Base-by-base conservation (phyloP, 2,329 filamentous ascomycete genomes). In the Aureobasidium leucospermi region DNA sequence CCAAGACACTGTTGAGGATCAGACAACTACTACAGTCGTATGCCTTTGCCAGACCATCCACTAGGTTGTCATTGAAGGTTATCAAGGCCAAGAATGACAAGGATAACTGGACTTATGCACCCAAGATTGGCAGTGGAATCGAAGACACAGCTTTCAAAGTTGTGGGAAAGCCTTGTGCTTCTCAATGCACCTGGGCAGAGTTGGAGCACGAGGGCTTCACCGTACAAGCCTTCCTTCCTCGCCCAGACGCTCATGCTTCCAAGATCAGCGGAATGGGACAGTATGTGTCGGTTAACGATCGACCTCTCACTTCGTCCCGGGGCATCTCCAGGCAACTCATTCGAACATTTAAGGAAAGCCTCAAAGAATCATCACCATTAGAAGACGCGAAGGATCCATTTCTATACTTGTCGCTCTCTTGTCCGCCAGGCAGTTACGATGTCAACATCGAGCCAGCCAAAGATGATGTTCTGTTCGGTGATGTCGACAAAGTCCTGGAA, bases 401-500 rank as follows among this genome's bases (percentile, higher is more conserved):
- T 67, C 71, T 90, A 42, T 78, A 78, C 42, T 71, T 92, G 39
- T 81, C 84, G 60, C 83, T 92, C 32, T 69, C 69, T 13, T 91
- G 87, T 66, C 79, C 83, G 0, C 68, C 74, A 1, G 78, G 79
- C 31, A 85, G 77, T 60, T 92, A 92, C 66, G 88, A 92, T 71
- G 76, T 80, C 1, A 92, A 91, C 64, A 72, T 91, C 6, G 84
- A 90, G 61, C 82, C 87, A 3, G 76, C 83, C 3, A 92, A 92
- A 68, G 84, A 89, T 60, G 83, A 90, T 65, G 79, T 92, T 1
- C 67, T 90, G 0, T 90, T 92, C 66, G 76, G 75, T 4, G 75
- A 89, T 53, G 80, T 85, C 2, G 66, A 70, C 4, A 19, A 67
- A 0, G 65, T 86, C 3, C 38, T 84, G 5, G 67, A 66, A 4